Evolutionary conservation across 2,329 filamentous ascomycete genomes (phyloP).

Genomic region (Scedosporium minutisporum): DNA sequence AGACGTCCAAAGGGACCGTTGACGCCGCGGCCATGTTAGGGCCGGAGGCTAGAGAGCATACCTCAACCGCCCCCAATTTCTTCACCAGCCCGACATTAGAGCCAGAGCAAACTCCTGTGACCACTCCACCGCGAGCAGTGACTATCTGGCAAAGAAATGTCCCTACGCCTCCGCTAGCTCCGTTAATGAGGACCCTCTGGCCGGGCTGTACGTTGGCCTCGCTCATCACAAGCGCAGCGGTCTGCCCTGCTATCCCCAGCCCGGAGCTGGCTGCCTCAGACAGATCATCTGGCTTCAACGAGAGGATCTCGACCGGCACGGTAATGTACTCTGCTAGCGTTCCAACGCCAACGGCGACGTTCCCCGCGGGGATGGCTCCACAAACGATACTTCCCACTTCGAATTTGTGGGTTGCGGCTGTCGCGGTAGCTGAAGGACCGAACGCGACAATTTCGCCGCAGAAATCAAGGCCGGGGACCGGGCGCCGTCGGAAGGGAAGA

Average conservation of each 20-base stretch:
- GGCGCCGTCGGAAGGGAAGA: slow-evolving; percentile 19
- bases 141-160: slow-evolving; percentile 14
- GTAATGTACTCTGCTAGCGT: slow-evolving; percentile 24
- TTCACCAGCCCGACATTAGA: slow-evolving; percentile 14
- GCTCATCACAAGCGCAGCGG: slow-evolving; percentile 18
- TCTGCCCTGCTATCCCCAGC: slow-evolving; percentile 25
- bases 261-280: slow-evolving; percentile 16
- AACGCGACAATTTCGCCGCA: slow-evolving; percentile 21
- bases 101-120: slow-evolving; percentile 15
- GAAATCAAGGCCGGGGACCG: slow-evolving; percentile 24
- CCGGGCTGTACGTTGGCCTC: slow-evolving; percentile 14
- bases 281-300: slow-evolving; percentile 15
- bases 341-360: slow-evolving; percentile 19
- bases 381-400: slow-evolving; percentile 18
- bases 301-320: slow-evolving; percentile 20
- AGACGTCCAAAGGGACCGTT: neutral
- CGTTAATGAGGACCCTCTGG: slow-evolving; percentile 15
- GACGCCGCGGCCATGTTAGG: neutral
- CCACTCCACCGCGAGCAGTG: slow-evolving; percentile 11
- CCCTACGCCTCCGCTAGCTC: slow-evolving; percentile 17
- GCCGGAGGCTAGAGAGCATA: slow-evolving; percentile 6
- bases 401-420: slow-evolving; percentile 6
- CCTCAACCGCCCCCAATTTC: slow-evolving; percentile 16
- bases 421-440: slow-evolving; percentile 13
- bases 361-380: slow-evolving; percentile 19